Percentiles rank a stretch among this genome's conserved stretches.
Conservation (phyloP, 1,284 basidiomycete species). For the Ustilago xerochloae region DNA sequence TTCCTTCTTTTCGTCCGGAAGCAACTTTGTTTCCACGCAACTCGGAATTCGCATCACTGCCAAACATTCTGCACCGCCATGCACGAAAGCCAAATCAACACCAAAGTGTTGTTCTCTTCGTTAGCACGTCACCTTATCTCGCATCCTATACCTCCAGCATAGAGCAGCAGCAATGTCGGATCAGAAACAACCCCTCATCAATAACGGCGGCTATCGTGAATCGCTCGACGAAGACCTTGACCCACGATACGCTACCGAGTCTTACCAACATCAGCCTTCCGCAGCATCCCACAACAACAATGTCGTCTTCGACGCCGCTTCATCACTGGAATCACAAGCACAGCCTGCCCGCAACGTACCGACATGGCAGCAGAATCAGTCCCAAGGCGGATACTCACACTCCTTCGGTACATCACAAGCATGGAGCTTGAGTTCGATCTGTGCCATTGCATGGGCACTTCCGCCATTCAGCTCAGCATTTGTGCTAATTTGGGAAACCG, state of each 20-base stretch:
- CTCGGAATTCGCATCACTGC: constrained; percentile 6
- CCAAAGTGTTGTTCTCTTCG: not conserved
- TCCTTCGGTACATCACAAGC: constrained; percentile 42
- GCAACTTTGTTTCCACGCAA: not conserved
- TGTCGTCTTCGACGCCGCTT: constrained; percentile 47
- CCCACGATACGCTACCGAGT: constrained; percentile 57
- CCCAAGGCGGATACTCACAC: constrained; percentile 14
- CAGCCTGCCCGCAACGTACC: constrained; percentile 12
- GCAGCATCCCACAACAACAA: constrained; percentile 15
- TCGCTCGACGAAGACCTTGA: constrained; percentile 53
- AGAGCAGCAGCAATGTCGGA: constrained; percentile 24
- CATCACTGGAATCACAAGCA: constrained; percentile 32
- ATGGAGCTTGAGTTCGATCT: constrained; percentile 55
- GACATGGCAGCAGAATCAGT: constrained; percentile 16
- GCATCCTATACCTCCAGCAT: not conserved
- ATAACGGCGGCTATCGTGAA: constrained; percentile 30
- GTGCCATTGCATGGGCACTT: constrained; percentile 54
- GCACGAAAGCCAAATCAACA: not conserved
- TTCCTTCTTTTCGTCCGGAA: not conserved
- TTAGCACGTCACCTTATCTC: not conserved
- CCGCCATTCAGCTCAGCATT: constrained; percentile 56
- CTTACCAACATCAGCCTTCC: constrained; percentile 48
- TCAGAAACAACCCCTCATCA: constrained; percentile 38
- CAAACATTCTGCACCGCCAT: constrained; percentile 1
- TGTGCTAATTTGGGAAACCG: constrained; percentile 59